Evolutionary conservation across 495 filamentous ascomycete species (phyloP).

Genomic region (Penicillium waksmanii): DNA sequence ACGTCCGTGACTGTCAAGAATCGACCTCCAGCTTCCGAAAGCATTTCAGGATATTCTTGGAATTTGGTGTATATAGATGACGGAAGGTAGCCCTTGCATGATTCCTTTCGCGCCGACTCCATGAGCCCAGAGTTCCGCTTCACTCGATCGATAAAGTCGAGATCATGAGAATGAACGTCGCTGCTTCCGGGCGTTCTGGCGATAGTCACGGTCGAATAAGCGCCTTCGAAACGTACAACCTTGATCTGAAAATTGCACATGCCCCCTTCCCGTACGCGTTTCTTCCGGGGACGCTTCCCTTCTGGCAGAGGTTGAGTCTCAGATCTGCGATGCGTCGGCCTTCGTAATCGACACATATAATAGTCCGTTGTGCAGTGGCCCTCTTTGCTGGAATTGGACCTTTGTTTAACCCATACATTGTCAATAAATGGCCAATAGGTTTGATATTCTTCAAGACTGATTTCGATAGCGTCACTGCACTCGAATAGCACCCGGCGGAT

Average conservation of each 20-base stretch:
- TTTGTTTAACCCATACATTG: slow-evolving; percentile 58
- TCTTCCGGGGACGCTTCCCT: slow-evolving; percentile 54
- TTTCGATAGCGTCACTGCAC: slow-evolving; percentile 56
- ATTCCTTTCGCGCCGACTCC: slow-evolving; percentile 53
- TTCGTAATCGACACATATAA: slow-evolving; percentile 55
- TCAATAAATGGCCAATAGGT: slow-evolving; percentile 60
- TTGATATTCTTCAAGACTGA: slow-evolving; percentile 53
- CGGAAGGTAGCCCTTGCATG: slow-evolving; percentile 55
- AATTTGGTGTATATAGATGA: slow-evolving; percentile 57
- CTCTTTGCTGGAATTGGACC: slow-evolving; percentile 53
- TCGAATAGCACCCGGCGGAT: slow-evolving; percentile 55
- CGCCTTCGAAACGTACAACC: slow-evolving; percentile 52
- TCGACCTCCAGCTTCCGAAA: slow-evolving; percentile 52
- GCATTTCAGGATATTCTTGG: slow-evolving; percentile 49
- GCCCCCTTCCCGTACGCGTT: slow-evolving; percentile 53
- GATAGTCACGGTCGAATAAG: slow-evolving; percentile 49
- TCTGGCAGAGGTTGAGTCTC: slow-evolving; percentile 52
- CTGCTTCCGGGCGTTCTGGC: slow-evolving; percentile 46
- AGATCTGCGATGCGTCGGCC: slow-evolving; percentile 45
- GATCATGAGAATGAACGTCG: slow-evolving; percentile 50
- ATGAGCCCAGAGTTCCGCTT: slow-evolving; percentile 57
- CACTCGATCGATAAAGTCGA: slow-evolving; percentile 55
- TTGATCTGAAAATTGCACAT: slow-evolving; percentile 58
- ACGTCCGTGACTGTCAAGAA: slow-evolving; percentile 56
- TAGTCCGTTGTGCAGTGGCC: slow-evolving; percentile 55